Conservation (phyloP, 1,139 yeast species). For the Hansenula lynferdii region DNA sequence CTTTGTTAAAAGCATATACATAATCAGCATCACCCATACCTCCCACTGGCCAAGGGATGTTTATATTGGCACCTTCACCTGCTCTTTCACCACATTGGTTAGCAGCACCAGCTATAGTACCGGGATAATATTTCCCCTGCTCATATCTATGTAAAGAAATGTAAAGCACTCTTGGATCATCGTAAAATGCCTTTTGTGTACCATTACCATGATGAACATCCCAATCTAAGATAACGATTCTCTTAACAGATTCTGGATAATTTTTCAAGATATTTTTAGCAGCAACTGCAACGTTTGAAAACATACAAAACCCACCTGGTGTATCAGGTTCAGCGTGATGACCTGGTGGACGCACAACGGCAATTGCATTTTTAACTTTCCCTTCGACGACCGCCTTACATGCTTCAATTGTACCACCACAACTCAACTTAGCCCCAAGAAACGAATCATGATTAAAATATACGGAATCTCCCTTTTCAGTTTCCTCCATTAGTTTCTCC, state of each 20-base stretch:
- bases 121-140: constrained; percentile 90
- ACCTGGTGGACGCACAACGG: constrained; percentile 98
- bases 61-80: constrained; percentile 84
- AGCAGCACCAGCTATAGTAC: constrained; percentile 78
- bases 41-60: constrained; percentile 91
- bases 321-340: constrained; percentile 98
- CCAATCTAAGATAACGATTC: constrained; percentile 89
- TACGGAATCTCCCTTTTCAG: constrained; percentile 91
- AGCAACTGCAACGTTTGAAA: constrained; percentile 96
- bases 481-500: constrained; percentile 73
- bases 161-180: constrained; percentile 87
- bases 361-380: constrained; percentile 83
- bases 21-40: constrained; percentile 98
- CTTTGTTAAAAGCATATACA: constrained; percentile 81
- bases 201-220: constrained; percentile 99
- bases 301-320: constrained; percentile 96
- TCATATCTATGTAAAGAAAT: constrained; percentile 91
- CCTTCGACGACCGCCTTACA: constrained; percentile 96
- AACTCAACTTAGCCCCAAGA: constrained; percentile 82
- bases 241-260: constrained; percentile 85
- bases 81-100: constrained; percentile 77
- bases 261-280: constrained; percentile 77
- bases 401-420: constrained; percentile 97
- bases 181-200: constrained; percentile 85
- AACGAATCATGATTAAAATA: constrained; percentile 91